phyloP scores from a whole-genome alignment of 2,329 filamentous ascomycete species.

The Clathrospora elynae region DNA sequence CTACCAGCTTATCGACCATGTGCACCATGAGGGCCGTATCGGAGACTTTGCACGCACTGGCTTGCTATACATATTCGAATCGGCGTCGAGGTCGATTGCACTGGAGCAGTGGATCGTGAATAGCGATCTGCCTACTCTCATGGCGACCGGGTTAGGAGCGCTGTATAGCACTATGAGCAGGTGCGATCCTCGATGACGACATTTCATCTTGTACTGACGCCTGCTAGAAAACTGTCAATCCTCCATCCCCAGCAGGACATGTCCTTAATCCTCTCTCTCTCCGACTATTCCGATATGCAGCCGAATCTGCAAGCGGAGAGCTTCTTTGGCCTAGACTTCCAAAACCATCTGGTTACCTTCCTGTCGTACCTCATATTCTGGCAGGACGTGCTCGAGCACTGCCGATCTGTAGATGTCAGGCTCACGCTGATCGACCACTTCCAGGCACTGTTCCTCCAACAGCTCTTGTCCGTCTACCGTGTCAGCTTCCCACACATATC shows the following conservation, averaged over 20 bases:
- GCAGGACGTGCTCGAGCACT: conserved; percentile 98
- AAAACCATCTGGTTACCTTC: conserved; percentile 88
- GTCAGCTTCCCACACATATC: not conserved
- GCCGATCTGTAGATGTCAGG: conserved; percentile 87
- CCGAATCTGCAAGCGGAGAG: conserved; percentile 69
- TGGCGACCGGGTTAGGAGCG: conserved; percentile 92
- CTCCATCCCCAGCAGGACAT: conserved; percentile 74
- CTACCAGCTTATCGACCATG: conserved; percentile 94
- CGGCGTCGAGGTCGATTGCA: conserved; percentile 78
- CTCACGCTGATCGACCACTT: conserved; percentile 95
- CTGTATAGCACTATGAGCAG: conserved; percentile 71
- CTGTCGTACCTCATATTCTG: conserved; percentile 94
- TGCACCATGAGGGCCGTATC: conserved; percentile 91
- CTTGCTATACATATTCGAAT: conserved; percentile 92
- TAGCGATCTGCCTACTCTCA: conserved; percentile 92
- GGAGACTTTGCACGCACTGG: conserved; percentile 96
- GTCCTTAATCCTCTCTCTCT: conserved; percentile 83
- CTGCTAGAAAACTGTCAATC: conserved; percentile 74
- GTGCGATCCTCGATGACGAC: conserved; percentile 37
- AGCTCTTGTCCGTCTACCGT: conserved; percentile 71
- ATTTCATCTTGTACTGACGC: conserved; percentile 14
- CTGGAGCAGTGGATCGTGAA: conserved; percentile 97
- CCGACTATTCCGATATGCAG: conserved; percentile 80
- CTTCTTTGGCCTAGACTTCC: conserved; percentile 75
- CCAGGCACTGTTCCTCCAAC: conserved; percentile 92